Base-by-base conservation (phyloP, 192 early-diverging fungal species). In the Mortierella claussenii region DNA sequence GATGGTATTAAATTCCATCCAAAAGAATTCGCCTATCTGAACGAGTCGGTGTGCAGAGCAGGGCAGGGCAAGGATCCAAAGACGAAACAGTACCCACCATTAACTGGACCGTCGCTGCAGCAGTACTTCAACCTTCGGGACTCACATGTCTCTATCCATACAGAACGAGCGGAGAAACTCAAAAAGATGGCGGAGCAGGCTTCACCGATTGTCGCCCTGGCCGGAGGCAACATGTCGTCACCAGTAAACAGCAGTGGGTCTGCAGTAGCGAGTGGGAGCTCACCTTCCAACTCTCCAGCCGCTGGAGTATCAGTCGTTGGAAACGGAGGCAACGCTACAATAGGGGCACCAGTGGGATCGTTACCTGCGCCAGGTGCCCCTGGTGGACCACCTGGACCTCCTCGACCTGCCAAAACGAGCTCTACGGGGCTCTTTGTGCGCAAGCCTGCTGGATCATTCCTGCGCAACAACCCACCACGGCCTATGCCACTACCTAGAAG, bases 1-100 rank as follows among this genome's bases (percentile, higher is more conserved):
- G 49, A 76, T 36, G 73, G 73, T 20, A 66, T 76, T 54, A 76
- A 76, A 30, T 76, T 76, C 36, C 73, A 76, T 34, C 73, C 73
- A 49, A 76, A 62, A 21, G 73, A 76, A 47, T 66, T 56, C 31
- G 63, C 73, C 30, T 76, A 62, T 34, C 37, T 76, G 45, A 76
- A 60, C 26, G 64, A 76, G 7, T 62, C 73, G 0, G 73, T 76
- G 15, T 67, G 73, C 32, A 66, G 37, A 43, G 56, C 40, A 4
- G 56, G 49, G 9, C 73, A 76, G 49, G 73, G 73, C 36, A 60
- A 55, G 31, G 73, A 76, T 11, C 65, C 73, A 4, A 67, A 55
- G 5, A 67, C 73, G 48, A 67, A 57, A 30, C 13, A 26, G 18
- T 76, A 76, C 17, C 73, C 73, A 49, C 37, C 73, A 21, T 17